phyloP scores from a whole-genome alignment of 177 flowering plant genomes.

The Tripterygium wilfordii region DNA sequence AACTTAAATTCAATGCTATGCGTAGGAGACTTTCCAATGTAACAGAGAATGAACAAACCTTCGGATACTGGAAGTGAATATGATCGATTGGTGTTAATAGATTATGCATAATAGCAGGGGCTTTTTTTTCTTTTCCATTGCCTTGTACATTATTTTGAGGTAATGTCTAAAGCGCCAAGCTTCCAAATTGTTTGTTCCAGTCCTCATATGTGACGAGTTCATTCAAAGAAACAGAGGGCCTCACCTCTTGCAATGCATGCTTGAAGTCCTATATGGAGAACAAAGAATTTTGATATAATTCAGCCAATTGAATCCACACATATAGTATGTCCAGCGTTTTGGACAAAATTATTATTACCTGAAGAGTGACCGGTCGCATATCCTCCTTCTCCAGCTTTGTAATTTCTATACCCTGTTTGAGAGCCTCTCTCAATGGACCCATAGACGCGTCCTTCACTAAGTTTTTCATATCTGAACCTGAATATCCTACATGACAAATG shows the following conservation, averaged over 20 bases:
- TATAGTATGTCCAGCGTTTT: no score
- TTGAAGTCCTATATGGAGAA: constrained; percentile 63
- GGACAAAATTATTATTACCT: constrained; percentile 36
- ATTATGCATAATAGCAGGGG: no score
- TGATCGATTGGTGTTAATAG: no score
- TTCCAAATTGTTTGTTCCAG: constrained; percentile 97
- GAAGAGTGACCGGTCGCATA: constrained; percentile 73
- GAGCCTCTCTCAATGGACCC: constrained; percentile 96
- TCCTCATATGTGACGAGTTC: constrained; percentile 80
- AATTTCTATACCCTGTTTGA: constrained; percentile 75
- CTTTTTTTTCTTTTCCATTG: background rate
- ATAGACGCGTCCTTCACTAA: constrained; percentile 95
- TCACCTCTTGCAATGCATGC: constrained; percentile 77
- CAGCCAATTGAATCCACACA: no score
- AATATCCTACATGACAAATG: constrained; percentile 56
- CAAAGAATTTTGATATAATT: background rate
- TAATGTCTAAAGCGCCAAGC: constrained; percentile 58
- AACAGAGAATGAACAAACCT: no score
- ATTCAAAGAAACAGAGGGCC: constrained; percentile 84
- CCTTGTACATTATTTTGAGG: no score
- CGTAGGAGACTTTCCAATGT: no score
- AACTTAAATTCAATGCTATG: no score
- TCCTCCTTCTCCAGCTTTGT: constrained; percentile 80
- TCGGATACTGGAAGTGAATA: no score
- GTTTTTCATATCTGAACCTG: constrained; percentile 99